These are phyloP conservation scores for Coemansia sp. DNA, from an alignment of 192 early-diverging fungal species.

Conservation along the genomic window DNA sequence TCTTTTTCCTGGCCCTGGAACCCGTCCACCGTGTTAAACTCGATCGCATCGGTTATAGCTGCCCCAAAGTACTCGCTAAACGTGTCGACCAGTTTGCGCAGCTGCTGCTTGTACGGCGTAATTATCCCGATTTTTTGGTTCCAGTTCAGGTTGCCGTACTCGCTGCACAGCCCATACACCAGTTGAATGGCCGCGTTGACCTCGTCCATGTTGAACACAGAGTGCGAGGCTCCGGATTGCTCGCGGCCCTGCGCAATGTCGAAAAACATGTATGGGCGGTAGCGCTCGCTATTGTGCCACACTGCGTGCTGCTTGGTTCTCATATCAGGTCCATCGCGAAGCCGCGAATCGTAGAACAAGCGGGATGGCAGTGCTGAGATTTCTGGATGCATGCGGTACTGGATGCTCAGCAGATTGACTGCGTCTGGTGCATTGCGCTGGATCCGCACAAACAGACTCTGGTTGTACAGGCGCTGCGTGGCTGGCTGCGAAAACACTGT, in stretches of 20 bases:
- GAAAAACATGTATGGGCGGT: conserved; percentile 77
- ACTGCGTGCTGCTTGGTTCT: conserved; percentile 55
- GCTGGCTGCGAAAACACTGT: conserved; percentile 79
- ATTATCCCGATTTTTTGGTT: conserved; percentile 77
- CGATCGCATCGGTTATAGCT: conserved; percentile 65
- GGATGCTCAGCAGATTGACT: conserved; percentile 82
- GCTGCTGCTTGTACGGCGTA: conserved; percentile 89
- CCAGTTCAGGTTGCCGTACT: conserved; percentile 61
- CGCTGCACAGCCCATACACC: conserved; percentile 60
- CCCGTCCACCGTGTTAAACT: conserved; percentile 95
- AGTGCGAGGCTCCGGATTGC: conserved; percentile 59
- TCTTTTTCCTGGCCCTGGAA: conserved; percentile 99
- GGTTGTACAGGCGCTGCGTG: conserved; percentile 70
- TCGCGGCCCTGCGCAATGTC: conserved; percentile 69
- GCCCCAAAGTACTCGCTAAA: conserved; percentile 68
- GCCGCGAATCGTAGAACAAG: conserved; percentile 73
- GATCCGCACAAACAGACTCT: conserved; percentile 87
- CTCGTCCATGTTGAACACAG: conserved; percentile 79
- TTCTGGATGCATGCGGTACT: conserved; percentile 96
- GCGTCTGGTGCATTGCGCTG: conserved; percentile 61
- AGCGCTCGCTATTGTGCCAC: conserved; percentile 66
- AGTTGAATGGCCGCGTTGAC: conserved; percentile 69
- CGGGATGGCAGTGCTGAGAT: conserved; percentile 79
- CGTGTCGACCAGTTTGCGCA: conserved; percentile 62
- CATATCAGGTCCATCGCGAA: conserved; percentile 77